phyloP scores from a whole-genome alignment of 2,329 filamentous ascomycete genomes.

The Pyrenochaeta sp. region DNA sequence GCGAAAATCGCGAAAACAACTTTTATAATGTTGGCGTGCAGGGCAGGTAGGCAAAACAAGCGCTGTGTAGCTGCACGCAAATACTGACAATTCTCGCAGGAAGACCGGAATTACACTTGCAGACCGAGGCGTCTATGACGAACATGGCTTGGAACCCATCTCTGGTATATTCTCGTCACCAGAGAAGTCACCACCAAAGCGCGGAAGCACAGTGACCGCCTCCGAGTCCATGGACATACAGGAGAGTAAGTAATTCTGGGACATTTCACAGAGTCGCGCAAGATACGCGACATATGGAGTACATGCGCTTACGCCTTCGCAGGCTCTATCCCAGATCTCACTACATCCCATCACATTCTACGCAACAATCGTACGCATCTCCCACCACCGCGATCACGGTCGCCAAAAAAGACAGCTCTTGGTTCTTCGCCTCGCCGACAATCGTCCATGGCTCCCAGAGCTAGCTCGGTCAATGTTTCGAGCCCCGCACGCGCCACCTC shows the following conservation, averaged over 20 bases:
- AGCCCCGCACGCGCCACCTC: conserved; percentile 43
- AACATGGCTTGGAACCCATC: conserved; percentile 89
- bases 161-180: conserved; percentile 91
- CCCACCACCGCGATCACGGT: conserved; percentile 62
- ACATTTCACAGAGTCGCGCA: not conserved
- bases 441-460: conserved; percentile 64
- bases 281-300: not conserved
- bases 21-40: conserved; percentile 52
- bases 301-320: conserved; percentile 6
- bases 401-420: conserved; percentile 70
- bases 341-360: conserved; percentile 55
- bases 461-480: conserved; percentile 54
- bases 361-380: conserved; percentile 55
- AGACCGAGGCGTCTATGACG: conserved; percentile 83
- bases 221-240: conserved; percentile 71
- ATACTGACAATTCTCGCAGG: conserved; percentile 58
- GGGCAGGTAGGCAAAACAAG: conserved; percentile 41
- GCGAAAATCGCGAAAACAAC: conserved; percentile 51
- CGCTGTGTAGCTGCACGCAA: conserved; percentile 5
- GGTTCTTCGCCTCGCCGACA: conserved; percentile 68
- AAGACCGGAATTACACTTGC: conserved; percentile 88
- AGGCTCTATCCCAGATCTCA: conserved; percentile 62
- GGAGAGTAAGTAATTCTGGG: conserved; percentile 60
- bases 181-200: conserved; percentile 64
- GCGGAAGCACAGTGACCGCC: conserved; percentile 54